phyloP scores from a whole-genome alignment of 2,329 filamentous ascomycete species.

The Penicillium sp. region DNA sequence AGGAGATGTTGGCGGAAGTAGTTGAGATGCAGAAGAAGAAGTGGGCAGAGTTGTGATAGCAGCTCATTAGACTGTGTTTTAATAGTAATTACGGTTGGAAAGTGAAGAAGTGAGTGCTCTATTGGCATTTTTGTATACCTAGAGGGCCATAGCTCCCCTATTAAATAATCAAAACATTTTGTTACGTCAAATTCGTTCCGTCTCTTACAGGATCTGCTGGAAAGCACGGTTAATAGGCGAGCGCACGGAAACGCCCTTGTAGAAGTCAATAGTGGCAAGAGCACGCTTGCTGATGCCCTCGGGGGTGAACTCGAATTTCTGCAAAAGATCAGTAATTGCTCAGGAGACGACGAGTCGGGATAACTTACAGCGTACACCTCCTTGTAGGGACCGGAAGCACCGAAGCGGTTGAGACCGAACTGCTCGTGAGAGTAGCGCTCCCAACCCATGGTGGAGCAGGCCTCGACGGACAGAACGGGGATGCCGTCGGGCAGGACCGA shows the following conservation, averaged over 20 bases:
- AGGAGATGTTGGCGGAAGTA: slow-evolving; percentile 27
- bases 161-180: slow-evolving; percentile 29
- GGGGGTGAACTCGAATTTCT: slow-evolving; percentile 99
- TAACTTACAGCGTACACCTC: slow-evolving; percentile 82
- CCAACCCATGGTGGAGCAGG: slow-evolving; percentile 96
- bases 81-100: neutral
- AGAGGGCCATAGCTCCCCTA: slow-evolving; percentile 27
- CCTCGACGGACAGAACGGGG: slow-evolving; percentile 88
- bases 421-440: slow-evolving; percentile 99
- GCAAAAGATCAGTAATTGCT: slow-evolving; percentile 11
- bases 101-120: slow-evolving; percentile 15
- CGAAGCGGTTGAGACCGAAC: slow-evolving; percentile 98
- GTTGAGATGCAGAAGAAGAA: slow-evolving; percentile 23
- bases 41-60: slow-evolving; percentile 5
- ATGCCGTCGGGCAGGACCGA: slow-evolving; percentile 90
- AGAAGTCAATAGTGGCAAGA: slow-evolving; percentile 88
- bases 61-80: neutral
- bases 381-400: slow-evolving; percentile 95
- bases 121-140: slow-evolving; percentile 25
- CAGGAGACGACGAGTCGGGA: neutral
- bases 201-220: slow-evolving; percentile 80
- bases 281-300: slow-evolving; percentile 96
- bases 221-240: slow-evolving; percentile 97
- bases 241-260: slow-evolving; percentile 91
- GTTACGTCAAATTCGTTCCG: slow-evolving; percentile 14